Percentiles rank a stretch among this genome's conserved stretches.
phyloP scores from a whole-genome alignment of 176 grass and related monocot species.

The barley (Hordeum vulgare) region DNA sequence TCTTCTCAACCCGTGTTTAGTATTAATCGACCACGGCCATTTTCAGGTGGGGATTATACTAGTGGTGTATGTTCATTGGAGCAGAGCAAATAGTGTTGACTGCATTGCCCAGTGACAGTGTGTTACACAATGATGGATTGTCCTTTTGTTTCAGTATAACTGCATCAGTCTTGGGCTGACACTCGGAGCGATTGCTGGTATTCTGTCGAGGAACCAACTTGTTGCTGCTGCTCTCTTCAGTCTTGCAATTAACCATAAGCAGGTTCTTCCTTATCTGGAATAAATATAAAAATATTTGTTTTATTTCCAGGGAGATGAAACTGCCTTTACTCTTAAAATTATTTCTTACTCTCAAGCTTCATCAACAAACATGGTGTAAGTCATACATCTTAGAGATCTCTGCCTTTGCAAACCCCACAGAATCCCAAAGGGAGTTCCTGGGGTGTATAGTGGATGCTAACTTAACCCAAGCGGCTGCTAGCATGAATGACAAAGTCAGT shows the following conservation, averaged over 20 bases:
- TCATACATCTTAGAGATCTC: background rate
- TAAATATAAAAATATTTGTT: background rate
- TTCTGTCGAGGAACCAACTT: conserved; percentile 55
- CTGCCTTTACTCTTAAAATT: background rate
- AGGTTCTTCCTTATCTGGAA: conserved; percentile 31
- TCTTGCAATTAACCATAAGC: conserved; percentile 92
- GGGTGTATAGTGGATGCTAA: background rate
- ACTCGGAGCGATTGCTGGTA: conserved; percentile 57
- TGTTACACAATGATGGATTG: background rate
- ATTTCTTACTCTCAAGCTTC: background rate
- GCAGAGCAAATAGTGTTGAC: background rate
- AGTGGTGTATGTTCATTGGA: background rate
- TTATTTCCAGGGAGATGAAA: background rate
- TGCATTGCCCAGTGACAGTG: background rate
- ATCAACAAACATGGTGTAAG: background rate
- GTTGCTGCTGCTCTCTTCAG: conserved; percentile 66
- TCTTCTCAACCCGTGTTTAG: conserved; percentile 66
- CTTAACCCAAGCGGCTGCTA: background rate
- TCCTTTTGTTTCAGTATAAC: conserved; percentile 56
- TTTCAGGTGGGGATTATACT: conserved; percentile 54
- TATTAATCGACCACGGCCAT: conserved; percentile 90
- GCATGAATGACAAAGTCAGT: background rate
- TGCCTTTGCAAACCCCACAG: background rate
- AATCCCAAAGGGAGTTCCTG: background rate
- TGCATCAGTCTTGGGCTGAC: conserved; percentile 90